Evolutionary conservation across 2,329 filamentous ascomycete genomes (phyloP).

Genomic region (Davidsoniella neocaledoniae): DNA sequence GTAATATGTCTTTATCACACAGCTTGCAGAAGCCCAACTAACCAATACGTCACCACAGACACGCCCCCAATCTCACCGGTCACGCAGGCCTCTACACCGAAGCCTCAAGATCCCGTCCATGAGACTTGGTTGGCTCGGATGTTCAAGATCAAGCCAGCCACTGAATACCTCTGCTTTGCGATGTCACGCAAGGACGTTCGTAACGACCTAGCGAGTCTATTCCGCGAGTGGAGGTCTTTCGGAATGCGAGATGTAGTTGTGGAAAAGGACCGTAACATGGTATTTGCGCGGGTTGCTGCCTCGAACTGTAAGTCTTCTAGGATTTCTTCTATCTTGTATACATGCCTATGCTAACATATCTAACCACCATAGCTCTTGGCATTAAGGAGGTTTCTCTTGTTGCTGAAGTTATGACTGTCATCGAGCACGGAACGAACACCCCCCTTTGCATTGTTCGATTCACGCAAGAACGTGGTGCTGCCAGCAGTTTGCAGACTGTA

Average conservation of each 20-base stretch:
- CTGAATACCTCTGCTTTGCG: slow-evolving; percentile 56
- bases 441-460: slow-evolving; percentile 70
- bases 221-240: slow-evolving; percentile 65
- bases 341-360: no score
- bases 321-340: no score
- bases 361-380: slow-evolving; percentile 41
- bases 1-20: neutral
- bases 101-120: slow-evolving; percentile 43
- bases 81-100: slow-evolving; percentile 3
- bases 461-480: slow-evolving; percentile 81
- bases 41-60: neutral
- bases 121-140: slow-evolving; percentile 82
- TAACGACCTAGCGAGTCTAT: slow-evolving; percentile 56
- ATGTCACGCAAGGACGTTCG: slow-evolving; percentile 52
- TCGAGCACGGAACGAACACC: slow-evolving; percentile 64
- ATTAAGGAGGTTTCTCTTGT: slow-evolving; percentile 82
- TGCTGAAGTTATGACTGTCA: slow-evolving; percentile 72
- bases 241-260: slow-evolving; percentile 68
- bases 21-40: neutral
- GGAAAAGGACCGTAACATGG: slow-evolving; percentile 61
- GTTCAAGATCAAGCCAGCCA: slow-evolving; percentile 75
- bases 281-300: slow-evolving; percentile 61
- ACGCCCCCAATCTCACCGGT: neutral
- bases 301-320: slow-evolving; percentile 52
- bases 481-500: slow-evolving; percentile 72